Evolutionary conservation across 495 filamentous ascomycete species (phyloP), one percentile per base, ranked within the genome.

Genomic region (Neurospora sp.): DNA sequence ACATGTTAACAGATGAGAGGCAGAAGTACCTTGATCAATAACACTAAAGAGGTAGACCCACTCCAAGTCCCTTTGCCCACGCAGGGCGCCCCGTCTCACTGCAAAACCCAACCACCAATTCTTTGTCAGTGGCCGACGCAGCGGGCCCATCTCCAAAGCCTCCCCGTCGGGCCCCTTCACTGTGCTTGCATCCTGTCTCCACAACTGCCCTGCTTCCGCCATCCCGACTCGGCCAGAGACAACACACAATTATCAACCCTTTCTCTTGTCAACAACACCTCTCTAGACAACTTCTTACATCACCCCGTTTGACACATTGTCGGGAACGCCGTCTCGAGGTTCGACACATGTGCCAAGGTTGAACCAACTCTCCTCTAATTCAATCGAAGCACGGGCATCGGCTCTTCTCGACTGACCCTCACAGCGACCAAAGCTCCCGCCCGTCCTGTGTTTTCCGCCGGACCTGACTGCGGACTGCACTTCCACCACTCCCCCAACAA

Each of bases 21-120:
- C 53, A 61, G 53, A 31, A 61, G 12, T 31, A 61, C 27, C 53
- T 61, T 18, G 22, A 31, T 1, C 22, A 18, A 3, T 35, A 61
- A 35, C 22, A 61, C 53, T 61, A 61, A 35, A 31, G 53, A 35
- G 2, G 22, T 59, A 61, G 53, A 31, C 53, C 53, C 53, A 35
- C 27, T 16, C 53, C 53, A 16, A 61, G 53, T 61, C 53, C 53
- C 53, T 61, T 61, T 61, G 53, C 12, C 6, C 53, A 22, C 22
- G 22, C 22, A 35, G 53, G 53, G 53, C 53, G 22, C 20, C 61
- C 61, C 71, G 71, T 44, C 42, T 44, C 53, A 73, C 71, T 42
- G 65, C 59, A 71, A 44, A 76, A 37, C 44, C 71, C 72, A 74
- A 71, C 71, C 76, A 59, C 74, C 73, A 74, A 78, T 76, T 75